Conservation (phyloP, 2,329 filamentous ascomycete species). For the Xylariomycetidae sp. region DNA sequence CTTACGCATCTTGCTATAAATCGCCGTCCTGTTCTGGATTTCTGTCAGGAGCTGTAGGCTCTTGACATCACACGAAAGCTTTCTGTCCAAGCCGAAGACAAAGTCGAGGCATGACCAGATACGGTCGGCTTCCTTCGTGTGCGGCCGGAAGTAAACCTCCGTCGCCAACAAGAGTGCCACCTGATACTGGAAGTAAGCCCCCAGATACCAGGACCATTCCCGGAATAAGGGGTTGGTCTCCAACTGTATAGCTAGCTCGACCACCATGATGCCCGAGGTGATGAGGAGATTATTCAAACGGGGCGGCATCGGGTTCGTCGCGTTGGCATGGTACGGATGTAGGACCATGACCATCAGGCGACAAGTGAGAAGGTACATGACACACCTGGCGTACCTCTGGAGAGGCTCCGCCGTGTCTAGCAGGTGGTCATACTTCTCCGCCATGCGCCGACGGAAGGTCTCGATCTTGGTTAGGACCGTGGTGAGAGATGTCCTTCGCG, state of each 20-base stretch:
- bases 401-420: conserved; percentile 54
- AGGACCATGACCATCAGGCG: conserved; percentile 62
- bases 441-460: conserved; percentile 58
- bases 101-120: conserved; percentile 70
- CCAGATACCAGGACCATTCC: conserved; percentile 64
- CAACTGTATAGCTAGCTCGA: conserved; percentile 41
- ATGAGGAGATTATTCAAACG: conserved; percentile 59
- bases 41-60: conserved; percentile 55
- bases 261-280: conserved; percentile 48
- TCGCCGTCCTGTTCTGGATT: conserved; percentile 52
- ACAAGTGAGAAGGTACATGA: conserved; percentile 59
- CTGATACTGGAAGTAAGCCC: conserved; percentile 69
- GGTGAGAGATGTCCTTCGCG: conserved; percentile 54
- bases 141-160: conserved; percentile 57
- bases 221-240: conserved; percentile 40
- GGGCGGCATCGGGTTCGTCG: conserved; percentile 46
- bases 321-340: conserved; percentile 57
- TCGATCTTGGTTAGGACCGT: conserved; percentile 63
- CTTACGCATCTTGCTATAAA: conserved; percentile 54
- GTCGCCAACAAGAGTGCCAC: conserved; percentile 61
- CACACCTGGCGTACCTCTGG: conserved; percentile 56
- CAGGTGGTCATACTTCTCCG: conserved; percentile 58
- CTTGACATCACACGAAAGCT: conserved; percentile 49
- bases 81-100: conserved; percentile 56
- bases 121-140: conserved; percentile 52